Evolutionary conservation across 78 protist species (phyloP).

Genomic region (Ministeria vibrans): DNA sequence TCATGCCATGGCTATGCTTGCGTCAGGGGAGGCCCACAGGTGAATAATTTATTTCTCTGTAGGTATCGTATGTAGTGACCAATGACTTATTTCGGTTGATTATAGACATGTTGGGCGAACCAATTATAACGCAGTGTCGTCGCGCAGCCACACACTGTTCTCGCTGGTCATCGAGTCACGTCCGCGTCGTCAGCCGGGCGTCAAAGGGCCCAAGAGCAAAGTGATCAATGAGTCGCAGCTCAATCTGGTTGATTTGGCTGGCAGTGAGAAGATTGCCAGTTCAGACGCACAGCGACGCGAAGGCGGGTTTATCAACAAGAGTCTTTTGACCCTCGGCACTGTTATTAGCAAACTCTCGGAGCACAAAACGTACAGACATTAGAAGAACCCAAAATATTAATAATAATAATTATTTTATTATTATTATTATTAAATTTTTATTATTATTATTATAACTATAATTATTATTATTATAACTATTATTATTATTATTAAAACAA

Average conservation of each 20-base stretch:
- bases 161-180: conserved; percentile 48
- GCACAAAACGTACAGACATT: background rate
- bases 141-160: conserved; percentile 79
- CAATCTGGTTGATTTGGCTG: conserved; percentile 80
- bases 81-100: too few species aligned
- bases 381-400: too few species aligned
- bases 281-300: conserved; percentile 60
- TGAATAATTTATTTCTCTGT: too few species aligned
- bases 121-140: conserved; percentile 59
- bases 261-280: conserved; percentile 68
- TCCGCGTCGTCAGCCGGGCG: background rate
- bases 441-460: background rate
- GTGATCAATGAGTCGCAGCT: background rate
- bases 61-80: too few species aligned
- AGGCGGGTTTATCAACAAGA: conserved; percentile 67
- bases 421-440: background rate
- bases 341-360: conserved; percentile 54
- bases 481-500: background rate
- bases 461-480: too few species aligned
- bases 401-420: too few species aligned
- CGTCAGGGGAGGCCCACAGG: conserved; percentile 38
- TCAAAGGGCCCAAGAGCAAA: background rate
- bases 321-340: conserved; percentile 69
- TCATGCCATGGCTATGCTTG: conserved; percentile 25
- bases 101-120: conserved; percentile 63